Conservation (phyloP, 1,284 basidiomycete species). For the Macrocystidia cucumis region DNA sequence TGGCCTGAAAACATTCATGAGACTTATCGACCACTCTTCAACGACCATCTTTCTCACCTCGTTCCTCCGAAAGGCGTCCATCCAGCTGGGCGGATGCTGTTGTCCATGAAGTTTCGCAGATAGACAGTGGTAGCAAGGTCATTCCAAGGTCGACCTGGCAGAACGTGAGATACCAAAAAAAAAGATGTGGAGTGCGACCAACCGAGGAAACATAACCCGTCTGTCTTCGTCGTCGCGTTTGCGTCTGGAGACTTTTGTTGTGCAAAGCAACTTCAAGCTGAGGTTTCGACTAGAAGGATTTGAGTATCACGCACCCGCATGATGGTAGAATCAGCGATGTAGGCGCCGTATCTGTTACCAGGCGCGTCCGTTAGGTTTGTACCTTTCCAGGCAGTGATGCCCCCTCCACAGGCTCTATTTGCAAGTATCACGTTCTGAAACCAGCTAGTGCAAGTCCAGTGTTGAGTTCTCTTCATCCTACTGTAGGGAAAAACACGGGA, state of each 20-base stretch:
- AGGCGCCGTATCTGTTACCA: constrained; percentile 51
- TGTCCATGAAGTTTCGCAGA: constrained; percentile 51
- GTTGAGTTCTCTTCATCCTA: too few relatives aligned
- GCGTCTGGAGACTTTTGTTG: constrained; percentile 53
- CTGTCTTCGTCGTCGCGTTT: constrained; percentile 37
- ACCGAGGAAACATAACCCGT: constrained; percentile 45
- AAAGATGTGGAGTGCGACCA: constrained; percentile 1
- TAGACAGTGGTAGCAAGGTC: constrained; percentile 48
- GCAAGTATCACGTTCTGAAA: constrained; percentile 54
- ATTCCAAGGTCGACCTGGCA: constrained; percentile 55
- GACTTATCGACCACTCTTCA: too few relatives aligned
- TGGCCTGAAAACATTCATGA: constrained; percentile 27
- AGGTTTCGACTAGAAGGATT: background rate
- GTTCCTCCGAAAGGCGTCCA: constrained; percentile 42
- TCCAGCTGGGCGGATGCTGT: constrained; percentile 42
- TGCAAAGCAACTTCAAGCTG: background rate
- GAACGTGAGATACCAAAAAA: background rate
- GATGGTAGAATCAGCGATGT: constrained; percentile 48
- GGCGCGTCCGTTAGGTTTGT: constrained; percentile 45
- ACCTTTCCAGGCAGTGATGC: constrained; percentile 55
- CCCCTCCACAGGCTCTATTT: constrained; percentile 56
- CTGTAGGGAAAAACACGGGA: background rate
- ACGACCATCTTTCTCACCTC: too few relatives aligned
- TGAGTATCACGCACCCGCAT: constrained; percentile 36
- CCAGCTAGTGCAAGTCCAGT: constrained; percentile 30